Conservation (phyloP, 2,329 filamentous ascomycete species). For the Talaromyces sp. region DNA sequence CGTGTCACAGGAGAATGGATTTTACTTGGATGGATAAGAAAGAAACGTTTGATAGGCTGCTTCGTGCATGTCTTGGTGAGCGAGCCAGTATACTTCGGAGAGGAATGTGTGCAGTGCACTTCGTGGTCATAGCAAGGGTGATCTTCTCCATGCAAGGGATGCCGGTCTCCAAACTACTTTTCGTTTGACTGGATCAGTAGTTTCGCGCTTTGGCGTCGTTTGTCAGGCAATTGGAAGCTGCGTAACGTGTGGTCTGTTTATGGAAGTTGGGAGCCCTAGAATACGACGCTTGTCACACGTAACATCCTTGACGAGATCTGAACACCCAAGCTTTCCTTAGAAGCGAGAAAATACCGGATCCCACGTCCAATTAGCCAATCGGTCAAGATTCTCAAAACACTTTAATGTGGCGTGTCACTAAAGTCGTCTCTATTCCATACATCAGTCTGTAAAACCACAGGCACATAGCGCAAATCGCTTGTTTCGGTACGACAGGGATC, state of each 20-base stretch:
- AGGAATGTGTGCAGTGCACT: conserved; percentile 3
- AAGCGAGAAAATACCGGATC: neutral
- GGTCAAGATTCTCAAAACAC: neutral
- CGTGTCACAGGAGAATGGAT: neutral
- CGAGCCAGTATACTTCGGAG: conserved; percentile 2
- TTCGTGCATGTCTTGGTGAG: neutral
- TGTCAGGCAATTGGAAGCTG: neutral
- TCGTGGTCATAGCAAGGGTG: conserved; percentile 10
- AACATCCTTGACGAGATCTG: neutral
- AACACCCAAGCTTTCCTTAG: neutral
- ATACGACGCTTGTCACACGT: neutral
- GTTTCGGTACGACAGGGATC: neutral
- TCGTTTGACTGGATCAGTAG: neutral
- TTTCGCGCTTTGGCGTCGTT: neutral
- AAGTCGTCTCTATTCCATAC: neutral
- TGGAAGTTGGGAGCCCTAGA: neutral
- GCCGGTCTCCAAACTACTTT: neutral
- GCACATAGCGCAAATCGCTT: neutral
- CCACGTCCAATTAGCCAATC: neutral
- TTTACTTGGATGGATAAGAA: neutral
- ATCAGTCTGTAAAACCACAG: neutral
- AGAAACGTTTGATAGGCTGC: neutral
- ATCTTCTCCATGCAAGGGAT: conserved; percentile 16
- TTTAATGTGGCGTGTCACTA: neutral
- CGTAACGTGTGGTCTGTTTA: neutral